A percentile compares a stretch with the other conserved stretches of the same genome.
Conservation (phyloP, 192 early-diverging fungal species). For the Helicostylum pulchrum region DNA sequence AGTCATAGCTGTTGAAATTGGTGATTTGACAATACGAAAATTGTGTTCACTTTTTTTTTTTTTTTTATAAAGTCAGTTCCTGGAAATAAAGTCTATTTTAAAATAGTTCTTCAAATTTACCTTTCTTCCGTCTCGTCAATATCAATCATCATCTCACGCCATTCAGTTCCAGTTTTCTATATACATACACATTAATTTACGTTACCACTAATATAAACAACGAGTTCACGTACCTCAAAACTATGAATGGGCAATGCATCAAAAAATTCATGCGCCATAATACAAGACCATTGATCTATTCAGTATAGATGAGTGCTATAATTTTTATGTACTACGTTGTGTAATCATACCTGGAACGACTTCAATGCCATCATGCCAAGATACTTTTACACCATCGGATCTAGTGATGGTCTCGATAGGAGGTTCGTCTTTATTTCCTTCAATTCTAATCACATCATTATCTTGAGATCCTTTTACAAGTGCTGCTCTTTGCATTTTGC, state of each 20-base stretch:
- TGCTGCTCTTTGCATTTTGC: constrained; percentile 56
- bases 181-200: constrained; percentile 19
- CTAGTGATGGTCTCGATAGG: constrained; percentile 25
- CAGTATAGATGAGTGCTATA: background rate
- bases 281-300: constrained; percentile 55
- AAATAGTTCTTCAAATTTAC: constrained; percentile 23
- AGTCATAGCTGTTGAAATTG: constrained; percentile 54
- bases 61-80: background rate
- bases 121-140: constrained; percentile 62
- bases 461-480: constrained; percentile 41
- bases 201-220: background rate
- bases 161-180: constrained; percentile 70
- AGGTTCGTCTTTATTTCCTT: constrained; percentile 21
- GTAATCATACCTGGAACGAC: constrained; percentile 47
- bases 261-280: constrained; percentile 96
- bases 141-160: constrained; percentile 89
- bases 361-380: constrained; percentile 71
- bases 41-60: constrained; percentile 57
- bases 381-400: constrained; percentile 44
- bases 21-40: constrained; percentile 73
- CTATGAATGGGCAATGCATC: constrained; percentile 91
- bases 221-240: constrained; percentile 57
- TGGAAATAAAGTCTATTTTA: background rate
- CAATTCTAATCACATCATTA: constrained; percentile 25
- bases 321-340: background rate